A percentile compares a stretch with the other conserved stretches of the same genome.
Evolutionary conservation across 2,329 filamentous ascomycete genomes (phyloP).

Genomic region (Trichophaea hybrida): DNA sequence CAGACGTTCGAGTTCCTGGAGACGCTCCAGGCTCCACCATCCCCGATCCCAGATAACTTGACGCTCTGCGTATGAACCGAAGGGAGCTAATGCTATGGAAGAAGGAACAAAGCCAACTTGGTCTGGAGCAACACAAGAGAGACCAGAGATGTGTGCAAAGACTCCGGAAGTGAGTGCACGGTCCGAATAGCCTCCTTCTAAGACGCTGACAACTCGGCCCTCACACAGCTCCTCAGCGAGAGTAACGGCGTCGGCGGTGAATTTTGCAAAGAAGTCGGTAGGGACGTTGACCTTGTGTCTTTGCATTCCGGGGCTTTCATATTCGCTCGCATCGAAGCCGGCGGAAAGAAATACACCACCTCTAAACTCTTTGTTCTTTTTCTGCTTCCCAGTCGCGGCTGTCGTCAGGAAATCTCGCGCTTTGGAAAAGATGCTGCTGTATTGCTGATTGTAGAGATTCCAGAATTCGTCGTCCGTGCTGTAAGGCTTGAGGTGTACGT

Average conservation of each 20-base stretch:
- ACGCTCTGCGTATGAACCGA: slow-evolving; percentile 29
- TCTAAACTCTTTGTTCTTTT: slow-evolving; percentile 34
- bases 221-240: slow-evolving; percentile 73
- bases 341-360: slow-evolving; percentile 89
- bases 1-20: slow-evolving; percentile 55
- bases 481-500: slow-evolving; percentile 85
- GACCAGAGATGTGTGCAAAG: slow-evolving; percentile 74
- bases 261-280: slow-evolving; percentile 86
- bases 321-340: slow-evolving; percentile 93
- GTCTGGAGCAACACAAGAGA: slow-evolving; percentile 40
- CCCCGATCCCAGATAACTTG: slow-evolving; percentile 42
- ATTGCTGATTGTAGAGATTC: slow-evolving; percentile 68
- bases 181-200: slow-evolving; percentile 94
- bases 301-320: slow-evolving; percentile 87
- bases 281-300: slow-evolving; percentile 90
- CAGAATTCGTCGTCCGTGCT: slow-evolving; percentile 74
- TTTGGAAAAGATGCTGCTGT: slow-evolving; percentile 64
- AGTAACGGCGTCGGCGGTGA: slow-evolving; percentile 71
- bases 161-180: slow-evolving; percentile 77
- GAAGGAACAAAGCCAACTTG: slow-evolving; percentile 16
- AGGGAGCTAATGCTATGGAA: slow-evolving; percentile 43
- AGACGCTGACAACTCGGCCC: slow-evolving; percentile 76
- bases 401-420: slow-evolving; percentile 53
- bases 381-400: slow-evolving; percentile 38
- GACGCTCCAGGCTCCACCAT: slow-evolving; percentile 55